These are phyloP conservation scores for Petunia axillaris DNA, from an alignment of 257 asterid genomes.

Conservation along the genomic window DNA sequence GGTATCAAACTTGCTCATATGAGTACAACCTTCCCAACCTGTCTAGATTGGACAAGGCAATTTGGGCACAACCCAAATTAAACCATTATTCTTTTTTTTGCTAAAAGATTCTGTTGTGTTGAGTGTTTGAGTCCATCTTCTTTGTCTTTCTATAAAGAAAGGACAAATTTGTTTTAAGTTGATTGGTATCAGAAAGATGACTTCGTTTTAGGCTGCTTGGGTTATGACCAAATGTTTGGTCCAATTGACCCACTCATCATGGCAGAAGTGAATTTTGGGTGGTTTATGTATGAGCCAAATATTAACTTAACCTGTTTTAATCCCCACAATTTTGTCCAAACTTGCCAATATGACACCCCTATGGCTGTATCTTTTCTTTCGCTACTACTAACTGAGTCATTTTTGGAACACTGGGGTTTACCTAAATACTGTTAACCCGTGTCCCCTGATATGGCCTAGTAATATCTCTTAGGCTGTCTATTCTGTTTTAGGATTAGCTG, in stretches of 20 bases:
- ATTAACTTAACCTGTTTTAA: not conserved
- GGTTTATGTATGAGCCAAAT: not conserved
- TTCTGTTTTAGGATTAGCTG: not conserved
- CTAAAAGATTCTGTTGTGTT: not conserved
- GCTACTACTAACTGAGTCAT: not conserved
- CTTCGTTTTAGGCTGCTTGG: not conserved
- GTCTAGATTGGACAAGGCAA: not conserved
- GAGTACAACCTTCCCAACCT: conserved; percentile 13
- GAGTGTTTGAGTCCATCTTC: not conserved
- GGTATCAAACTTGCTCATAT: not conserved
- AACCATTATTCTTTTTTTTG: not conserved
- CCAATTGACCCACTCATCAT: not conserved
- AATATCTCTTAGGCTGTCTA: not conserved
- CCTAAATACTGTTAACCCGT: too few species aligned
- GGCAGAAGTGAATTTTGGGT: conserved; percentile 4
- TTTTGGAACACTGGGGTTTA: not conserved
- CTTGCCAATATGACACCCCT: conserved; percentile 9
- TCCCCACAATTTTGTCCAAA: not conserved
- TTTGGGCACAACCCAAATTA: conserved; percentile 12
- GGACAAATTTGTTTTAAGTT: conserved; percentile 1
- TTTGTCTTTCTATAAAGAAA: not conserved
- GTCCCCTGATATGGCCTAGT: not conserved
- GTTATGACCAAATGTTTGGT: not conserved
- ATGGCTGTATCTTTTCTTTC: too few species aligned
- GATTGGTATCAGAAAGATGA: not conserved